A percentile compares a stretch with the other conserved stretches of the same genome.
phyloP scores from a whole-genome alignment of 202 grass and related monocot species.

The Eragrostis tef region DNA sequence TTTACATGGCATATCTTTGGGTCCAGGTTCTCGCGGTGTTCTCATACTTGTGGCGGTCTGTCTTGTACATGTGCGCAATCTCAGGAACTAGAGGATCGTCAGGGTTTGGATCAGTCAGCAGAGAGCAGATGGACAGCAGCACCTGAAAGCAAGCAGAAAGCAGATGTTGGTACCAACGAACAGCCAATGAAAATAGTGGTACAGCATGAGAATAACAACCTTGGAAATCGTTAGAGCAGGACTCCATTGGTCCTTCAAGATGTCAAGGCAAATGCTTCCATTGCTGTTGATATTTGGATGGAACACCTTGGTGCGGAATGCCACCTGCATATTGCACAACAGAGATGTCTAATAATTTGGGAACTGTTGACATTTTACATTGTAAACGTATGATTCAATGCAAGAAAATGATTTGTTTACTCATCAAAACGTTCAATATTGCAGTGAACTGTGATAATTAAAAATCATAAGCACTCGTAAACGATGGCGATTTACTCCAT shows the following conservation, averaged over 20 bases:
- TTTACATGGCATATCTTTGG: constrained; percentile 86
- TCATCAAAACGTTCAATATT: neutral
- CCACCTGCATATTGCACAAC: constrained; percentile 54
- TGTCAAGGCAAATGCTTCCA: constrained; percentile 79
- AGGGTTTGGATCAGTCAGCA: constrained; percentile 85
- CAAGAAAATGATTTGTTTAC: neutral
- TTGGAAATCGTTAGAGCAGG: constrained; percentile 88
- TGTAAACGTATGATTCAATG: neutral
- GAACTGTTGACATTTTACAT: neutral
- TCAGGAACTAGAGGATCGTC: constrained; percentile 90
- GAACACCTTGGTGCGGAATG: constrained; percentile 79
- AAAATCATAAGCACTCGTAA: neutral
- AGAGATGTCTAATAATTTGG: neutral
- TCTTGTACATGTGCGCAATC: constrained; percentile 97
- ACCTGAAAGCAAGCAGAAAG: constrained; percentile 54
- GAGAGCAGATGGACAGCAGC: constrained; percentile 84
- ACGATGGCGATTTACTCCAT: neutral
- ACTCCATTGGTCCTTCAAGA: constrained; percentile 94
- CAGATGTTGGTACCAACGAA: neutral
- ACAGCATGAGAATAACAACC: constrained; percentile 36
- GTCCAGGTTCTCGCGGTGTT: constrained; percentile 82
- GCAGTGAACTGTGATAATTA: neutral
- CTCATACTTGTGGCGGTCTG: constrained; percentile 81
- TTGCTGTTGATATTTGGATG: constrained; percentile 79
- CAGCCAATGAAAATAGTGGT: constrained; percentile 5